Evolutionary conservation across 2,329 filamentous ascomycete species (phyloP).

Genomic region (Erysiphe neolycopersici): DNA sequence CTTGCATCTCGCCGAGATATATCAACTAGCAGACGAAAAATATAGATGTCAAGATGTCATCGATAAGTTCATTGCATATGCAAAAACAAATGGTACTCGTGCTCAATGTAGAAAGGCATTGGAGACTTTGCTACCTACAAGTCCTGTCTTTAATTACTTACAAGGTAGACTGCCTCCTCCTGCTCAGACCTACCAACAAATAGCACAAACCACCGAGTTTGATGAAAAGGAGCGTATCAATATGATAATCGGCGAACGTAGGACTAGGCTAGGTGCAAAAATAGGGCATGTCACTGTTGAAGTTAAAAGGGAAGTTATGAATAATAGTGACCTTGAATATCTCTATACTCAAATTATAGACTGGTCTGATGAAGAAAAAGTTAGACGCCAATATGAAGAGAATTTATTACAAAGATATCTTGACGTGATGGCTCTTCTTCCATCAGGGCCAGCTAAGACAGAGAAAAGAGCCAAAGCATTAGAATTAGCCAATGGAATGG

Average conservation of each 20-base stretch:
- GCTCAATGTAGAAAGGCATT: constrained; percentile 53
- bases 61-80: constrained; percentile 55
- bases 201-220: constrained; percentile 59
- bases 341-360: constrained; percentile 67
- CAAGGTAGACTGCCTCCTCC: constrained; percentile 67
- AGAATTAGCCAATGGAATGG: constrained; percentile 69
- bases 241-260: constrained; percentile 63
- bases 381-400: constrained; percentile 66
- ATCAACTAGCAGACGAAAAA: constrained; percentile 35
- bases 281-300: constrained; percentile 62
- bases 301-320: constrained; percentile 65
- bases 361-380: constrained; percentile 69
- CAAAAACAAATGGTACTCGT: constrained; percentile 43
- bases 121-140: constrained; percentile 50
- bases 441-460: constrained; percentile 34
- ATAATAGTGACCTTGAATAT: constrained; percentile 47
- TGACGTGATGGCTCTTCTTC: constrained; percentile 46
- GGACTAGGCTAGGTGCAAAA: constrained; percentile 64
- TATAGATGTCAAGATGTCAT: constrained; percentile 39
- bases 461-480: constrained; percentile 45
- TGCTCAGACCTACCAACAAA: constrained; percentile 50
- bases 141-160: constrained; percentile 53
- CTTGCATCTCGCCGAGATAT: constrained; percentile 48
- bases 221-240: constrained; percentile 82
- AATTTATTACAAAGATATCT: constrained; percentile 63